Conservation (phyloP, 2,329 filamentous ascomycete genomes). For the Colletotrichum echinochloae region DNA sequence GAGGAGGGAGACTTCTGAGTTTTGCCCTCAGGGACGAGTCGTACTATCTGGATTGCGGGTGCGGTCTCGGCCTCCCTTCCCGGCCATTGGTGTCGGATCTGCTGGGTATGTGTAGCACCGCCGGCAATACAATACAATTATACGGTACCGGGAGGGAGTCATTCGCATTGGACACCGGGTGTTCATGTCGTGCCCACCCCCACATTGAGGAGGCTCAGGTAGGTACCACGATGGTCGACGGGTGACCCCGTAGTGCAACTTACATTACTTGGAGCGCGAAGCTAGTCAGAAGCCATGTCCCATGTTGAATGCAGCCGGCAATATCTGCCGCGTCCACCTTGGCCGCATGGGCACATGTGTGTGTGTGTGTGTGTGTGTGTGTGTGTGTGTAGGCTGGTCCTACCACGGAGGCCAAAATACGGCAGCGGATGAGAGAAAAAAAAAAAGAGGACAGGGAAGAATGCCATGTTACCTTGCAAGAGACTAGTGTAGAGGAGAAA, state of each 20-base stretch:
- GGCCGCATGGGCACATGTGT: neutral
- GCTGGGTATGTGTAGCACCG: conserved; percentile 1
- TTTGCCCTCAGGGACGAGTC: conserved; percentile 36
- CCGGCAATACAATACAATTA: too few relatives aligned
- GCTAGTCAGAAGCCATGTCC: conserved; percentile 37
- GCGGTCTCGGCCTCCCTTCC: conserved; percentile 11
- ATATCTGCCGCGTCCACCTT: conserved; percentile 11
- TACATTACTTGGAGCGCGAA: conserved; percentile 33
- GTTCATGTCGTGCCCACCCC: conserved; percentile 33
- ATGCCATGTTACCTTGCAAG: conserved; percentile 13
- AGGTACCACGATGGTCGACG: conserved; percentile 18
- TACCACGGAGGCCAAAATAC: conserved; percentile 5
- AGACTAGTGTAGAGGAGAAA: conserved; percentile 15
- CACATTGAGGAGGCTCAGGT: conserved; percentile 32
- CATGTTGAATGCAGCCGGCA: conserved; percentile 26
- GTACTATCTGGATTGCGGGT: conserved; percentile 33
- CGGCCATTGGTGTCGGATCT: neutral
- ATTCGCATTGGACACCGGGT: conserved; percentile 21
- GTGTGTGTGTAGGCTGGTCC: conserved; percentile 5
- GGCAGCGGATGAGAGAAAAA: neutral
- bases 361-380: neutral
- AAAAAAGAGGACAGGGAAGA: neutral
- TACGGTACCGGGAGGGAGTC: neutral
- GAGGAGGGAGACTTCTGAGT: conserved; percentile 22
- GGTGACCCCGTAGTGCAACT: conserved; percentile 33